Evolutionary conservation across 495 filamentous ascomycete genomes (phyloP).

Genomic region (Hypoxylon fragiforme): DNA sequence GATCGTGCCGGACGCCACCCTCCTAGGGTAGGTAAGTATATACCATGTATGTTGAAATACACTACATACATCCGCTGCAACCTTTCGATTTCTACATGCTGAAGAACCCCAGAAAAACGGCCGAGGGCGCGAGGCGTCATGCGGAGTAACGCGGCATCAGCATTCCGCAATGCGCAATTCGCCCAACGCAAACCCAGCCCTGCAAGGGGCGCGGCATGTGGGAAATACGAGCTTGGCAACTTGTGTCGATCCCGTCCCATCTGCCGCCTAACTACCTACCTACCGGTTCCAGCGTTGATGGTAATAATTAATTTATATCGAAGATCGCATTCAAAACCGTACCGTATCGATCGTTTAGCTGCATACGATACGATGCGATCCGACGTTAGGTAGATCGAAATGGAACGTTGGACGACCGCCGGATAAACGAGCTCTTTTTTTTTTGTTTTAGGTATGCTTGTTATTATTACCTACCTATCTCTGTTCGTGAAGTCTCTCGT

Average conservation of each 20-base stretch:
- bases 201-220: slow-evolving; percentile 26
- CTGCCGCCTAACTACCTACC: too few relatives aligned
- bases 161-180: background rate
- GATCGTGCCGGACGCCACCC: slow-evolving; percentile 7
- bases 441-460: too few relatives aligned
- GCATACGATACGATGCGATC: too few relatives aligned
- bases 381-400: too few relatives aligned
- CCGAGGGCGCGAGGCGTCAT: background rate
- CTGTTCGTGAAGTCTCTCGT: background rate
- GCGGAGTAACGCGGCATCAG: slow-evolving; percentile 3
- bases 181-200: background rate
- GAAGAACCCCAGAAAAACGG: background rate
- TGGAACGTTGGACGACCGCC: background rate
- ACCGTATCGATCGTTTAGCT: too few relatives aligned
- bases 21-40: too few relatives aligned
- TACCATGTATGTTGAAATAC: background rate
- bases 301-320: too few relatives aligned
- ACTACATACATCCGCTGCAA: too few relatives aligned
- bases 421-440: background rate
- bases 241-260: slow-evolving; percentile 29
- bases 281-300: slow-evolving; percentile 14
- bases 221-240: slow-evolving; percentile 30
- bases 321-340: too few relatives aligned
- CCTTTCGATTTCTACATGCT: too few relatives aligned
- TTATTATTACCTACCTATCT: too few relatives aligned